Percentiles rank a stretch among this genome's conserved stretches.
These are phyloP conservation scores for Penicillium hesseltinei DNA, from an alignment of 2,329 filamentous ascomycete species.

Conservation along the genomic window DNA sequence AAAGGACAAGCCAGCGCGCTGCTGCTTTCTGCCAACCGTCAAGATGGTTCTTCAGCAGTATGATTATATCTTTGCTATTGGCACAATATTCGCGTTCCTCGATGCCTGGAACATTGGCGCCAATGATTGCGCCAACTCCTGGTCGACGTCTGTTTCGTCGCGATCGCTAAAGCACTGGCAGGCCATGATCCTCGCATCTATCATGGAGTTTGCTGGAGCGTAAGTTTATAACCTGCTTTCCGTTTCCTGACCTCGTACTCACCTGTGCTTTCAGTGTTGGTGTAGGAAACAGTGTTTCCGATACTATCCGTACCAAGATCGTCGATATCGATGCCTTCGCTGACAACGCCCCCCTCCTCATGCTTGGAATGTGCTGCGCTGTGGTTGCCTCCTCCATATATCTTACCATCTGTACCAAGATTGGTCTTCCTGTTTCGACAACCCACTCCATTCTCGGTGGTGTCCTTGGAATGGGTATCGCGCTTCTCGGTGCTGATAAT, in stretches of 20 bases:
- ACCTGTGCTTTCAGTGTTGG: neutral
- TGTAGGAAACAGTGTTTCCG: neutral
- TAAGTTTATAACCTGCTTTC: neutral
- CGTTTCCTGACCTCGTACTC: neutral
- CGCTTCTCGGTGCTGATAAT: neutral
- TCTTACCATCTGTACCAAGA: neutral
- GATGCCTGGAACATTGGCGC: neutral
- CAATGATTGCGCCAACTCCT: conserved; percentile 1
- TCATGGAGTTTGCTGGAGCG: conserved; percentile 1
- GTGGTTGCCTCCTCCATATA: neutral
- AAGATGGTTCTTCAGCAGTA: neutral
- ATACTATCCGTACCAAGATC: neutral
- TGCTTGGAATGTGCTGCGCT: neutral
- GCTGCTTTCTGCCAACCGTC: neutral
- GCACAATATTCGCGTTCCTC: neutral
- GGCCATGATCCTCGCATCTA: neutral
- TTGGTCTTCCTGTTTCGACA: neutral
- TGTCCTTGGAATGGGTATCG: neutral
- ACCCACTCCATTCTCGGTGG: neutral
- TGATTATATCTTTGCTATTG: neutral
- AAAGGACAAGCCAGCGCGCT: neutral
- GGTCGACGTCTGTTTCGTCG: neutral
- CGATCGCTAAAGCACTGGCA: neutral
- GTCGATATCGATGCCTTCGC: neutral
- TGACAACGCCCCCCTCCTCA: neutral